phyloP scores from a whole-genome alignment of 306 rosid species.

The Cyclanthera cordifolia region DNA sequence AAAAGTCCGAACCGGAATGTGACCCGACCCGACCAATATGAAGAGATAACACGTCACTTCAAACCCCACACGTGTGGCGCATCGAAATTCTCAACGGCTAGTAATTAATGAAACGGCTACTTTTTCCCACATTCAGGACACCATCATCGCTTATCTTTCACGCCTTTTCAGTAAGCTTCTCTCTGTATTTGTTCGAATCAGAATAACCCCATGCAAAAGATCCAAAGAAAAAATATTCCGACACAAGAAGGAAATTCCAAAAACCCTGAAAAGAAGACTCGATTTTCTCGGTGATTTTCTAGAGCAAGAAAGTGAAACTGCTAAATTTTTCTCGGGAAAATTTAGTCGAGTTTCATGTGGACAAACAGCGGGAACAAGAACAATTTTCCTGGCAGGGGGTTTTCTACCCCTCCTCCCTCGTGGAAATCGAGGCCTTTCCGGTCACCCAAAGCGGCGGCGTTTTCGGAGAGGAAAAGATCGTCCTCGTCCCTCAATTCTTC shows the following conservation, averaged over 20 bases:
- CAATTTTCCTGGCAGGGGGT: conserved; percentile 32
- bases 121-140: conserved; percentile 16
- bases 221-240: conserved; percentile 3
- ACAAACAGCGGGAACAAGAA: conserved; percentile 24
- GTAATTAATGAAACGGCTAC: conserved; percentile 65
- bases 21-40: not conserved
- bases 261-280: not conserved
- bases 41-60: not conserved
- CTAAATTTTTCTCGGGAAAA: conserved; percentile 19
- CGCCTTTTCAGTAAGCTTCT: not conserved
- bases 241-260: not conserved
- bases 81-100: conserved; percentile 50
- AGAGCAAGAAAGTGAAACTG: not conserved
- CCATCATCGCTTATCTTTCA: not conserved
- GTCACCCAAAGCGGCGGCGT: conserved; percentile 22
- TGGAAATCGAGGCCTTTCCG: conserved; percentile 26
- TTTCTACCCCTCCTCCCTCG: conserved; percentile 46
- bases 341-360: conserved; percentile 25
- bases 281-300: not conserved
- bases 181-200: not conserved
- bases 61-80: not conserved
- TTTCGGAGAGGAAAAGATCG: conserved; percentile 47
- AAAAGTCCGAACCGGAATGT: not conserved
- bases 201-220: conserved; percentile 11
- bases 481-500: conserved; percentile 24